Evolutionary conservation across 495 filamentous ascomycete species (phyloP).

Genomic region (Schizothecium vesticola): DNA sequence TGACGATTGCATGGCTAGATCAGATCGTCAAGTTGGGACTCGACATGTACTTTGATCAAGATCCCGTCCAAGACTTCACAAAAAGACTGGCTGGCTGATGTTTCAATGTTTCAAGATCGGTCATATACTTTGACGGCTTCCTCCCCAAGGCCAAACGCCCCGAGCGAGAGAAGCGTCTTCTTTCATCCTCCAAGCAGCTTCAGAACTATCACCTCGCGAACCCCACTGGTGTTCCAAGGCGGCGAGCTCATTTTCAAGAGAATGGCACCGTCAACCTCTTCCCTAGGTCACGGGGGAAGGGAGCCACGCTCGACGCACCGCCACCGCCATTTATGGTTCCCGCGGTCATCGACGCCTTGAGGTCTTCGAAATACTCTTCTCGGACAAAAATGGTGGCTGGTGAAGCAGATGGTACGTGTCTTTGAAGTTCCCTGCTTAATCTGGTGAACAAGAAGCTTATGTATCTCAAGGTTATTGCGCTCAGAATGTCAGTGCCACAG

Average conservation of each 20-base stretch:
- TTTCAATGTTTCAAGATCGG: constrained; percentile 30
- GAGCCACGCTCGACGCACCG: constrained; percentile 35
- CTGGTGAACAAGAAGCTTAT: not conserved
- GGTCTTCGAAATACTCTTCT: constrained; percentile 39
- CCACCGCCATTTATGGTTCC: constrained; percentile 62
- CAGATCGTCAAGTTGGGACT: constrained; percentile 46
- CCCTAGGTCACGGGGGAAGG: constrained; percentile 4
- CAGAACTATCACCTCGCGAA: constrained; percentile 19
- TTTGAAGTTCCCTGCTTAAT: not conserved
- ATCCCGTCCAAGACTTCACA: not conserved
- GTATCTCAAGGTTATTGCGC: constrained; percentile 58
- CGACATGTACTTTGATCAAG: constrained; percentile 47
- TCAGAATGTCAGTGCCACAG: constrained; percentile 42
- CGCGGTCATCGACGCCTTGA: constrained; percentile 59
- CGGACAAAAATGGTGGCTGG: constrained; percentile 56
- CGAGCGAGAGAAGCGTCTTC: constrained; percentile 27
- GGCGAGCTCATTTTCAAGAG: not conserved
- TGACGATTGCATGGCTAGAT: constrained; percentile 57
- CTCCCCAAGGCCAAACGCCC: constrained; percentile 45
- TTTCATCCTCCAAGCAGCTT: constrained; percentile 20
- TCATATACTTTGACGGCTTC: constrained; percentile 75
- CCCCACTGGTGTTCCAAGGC: constrained; percentile 13
- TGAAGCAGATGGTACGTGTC: constrained; percentile 45
- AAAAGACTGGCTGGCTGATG: not conserved
- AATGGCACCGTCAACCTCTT: constrained; percentile 16